Evolutionary conservation across 306 rosid genomes (phyloP).

Genomic region (Dryas drummondii): DNA sequence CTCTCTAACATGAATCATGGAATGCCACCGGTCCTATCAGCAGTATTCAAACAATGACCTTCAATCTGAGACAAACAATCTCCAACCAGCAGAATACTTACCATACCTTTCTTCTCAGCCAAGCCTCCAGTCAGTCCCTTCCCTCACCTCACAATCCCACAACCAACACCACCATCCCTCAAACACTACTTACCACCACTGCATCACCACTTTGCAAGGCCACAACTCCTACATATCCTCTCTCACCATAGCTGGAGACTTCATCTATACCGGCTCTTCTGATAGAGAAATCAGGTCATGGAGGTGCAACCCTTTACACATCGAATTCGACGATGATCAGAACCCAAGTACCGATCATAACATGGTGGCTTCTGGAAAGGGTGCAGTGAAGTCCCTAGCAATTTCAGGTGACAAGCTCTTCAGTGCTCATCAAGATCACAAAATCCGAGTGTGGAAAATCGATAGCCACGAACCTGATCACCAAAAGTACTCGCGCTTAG

Average conservation of each 20-base stretch:
- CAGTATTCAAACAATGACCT: constrained; percentile 2
- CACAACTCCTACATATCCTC: constrained; percentile 64
- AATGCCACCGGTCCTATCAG: constrained; percentile 34
- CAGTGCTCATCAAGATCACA: constrained; percentile 87
- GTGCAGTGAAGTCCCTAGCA: constrained; percentile 74
- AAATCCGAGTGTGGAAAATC: constrained; percentile 84
- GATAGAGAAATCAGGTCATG: constrained; percentile 67
- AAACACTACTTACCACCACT: constrained; percentile 27
- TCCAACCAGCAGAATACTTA: not conserved
- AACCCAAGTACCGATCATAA: constrained; percentile 14
- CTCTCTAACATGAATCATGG: constrained; percentile 55
- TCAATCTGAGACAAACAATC: not conserved
- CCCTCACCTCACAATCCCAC: constrained; percentile 40
- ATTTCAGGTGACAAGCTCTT: constrained; percentile 62
- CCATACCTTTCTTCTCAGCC: constrained; percentile 39
- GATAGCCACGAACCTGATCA: constrained; percentile 18
- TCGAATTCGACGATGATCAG: constrained; percentile 13
- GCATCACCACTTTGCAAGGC: constrained; percentile 57
- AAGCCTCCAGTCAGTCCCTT: constrained; percentile 59
- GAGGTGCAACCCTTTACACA: constrained; percentile 30
- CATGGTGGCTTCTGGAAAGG: constrained; percentile 56
- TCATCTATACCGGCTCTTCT: constrained; percentile 74
- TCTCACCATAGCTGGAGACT: constrained; percentile 49
- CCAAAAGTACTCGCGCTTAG: constrained; percentile 53
- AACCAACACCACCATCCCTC: constrained; percentile 6